Conservation (phyloP, 176 grass and related monocot genomes). For the Paspalum notatum region DNA sequence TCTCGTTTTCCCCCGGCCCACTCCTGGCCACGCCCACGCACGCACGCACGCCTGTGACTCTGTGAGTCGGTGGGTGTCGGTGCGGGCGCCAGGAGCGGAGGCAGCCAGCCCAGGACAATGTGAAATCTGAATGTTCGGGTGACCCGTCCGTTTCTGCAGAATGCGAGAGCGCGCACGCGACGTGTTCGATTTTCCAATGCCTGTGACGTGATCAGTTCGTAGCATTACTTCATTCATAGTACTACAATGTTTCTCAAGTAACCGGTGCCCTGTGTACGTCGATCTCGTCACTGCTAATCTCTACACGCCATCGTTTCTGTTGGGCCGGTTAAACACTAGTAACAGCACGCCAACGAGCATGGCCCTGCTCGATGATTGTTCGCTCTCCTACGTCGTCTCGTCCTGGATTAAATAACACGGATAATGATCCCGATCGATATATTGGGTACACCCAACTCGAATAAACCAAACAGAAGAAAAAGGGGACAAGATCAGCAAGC, state of each 20-base stretch:
- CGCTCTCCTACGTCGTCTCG: neutral
- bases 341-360: neutral
- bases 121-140: neutral
- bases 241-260: no score
- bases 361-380: constrained; percentile 12
- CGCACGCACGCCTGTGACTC: neutral
- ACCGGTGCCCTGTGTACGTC: neutral
- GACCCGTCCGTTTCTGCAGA: constrained; percentile 3
- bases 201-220: neutral
- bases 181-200: neutral
- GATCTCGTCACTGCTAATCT: neutral
- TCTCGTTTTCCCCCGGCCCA: neutral
- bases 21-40: no score
- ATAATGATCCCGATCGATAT: neutral
- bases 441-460: constrained; percentile 17
- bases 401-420: neutral
- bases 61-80: constrained; percentile 2
- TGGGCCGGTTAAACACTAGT: neutral
- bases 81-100: neutral
- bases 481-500: neutral
- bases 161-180: neutral
- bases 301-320: neutral
- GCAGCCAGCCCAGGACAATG: neutral
- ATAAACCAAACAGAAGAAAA: neutral
- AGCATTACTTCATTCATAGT: no score